Evolutionary conservation across 2,329 filamentous ascomycete species (phyloP).

Genomic region (Aspergillus aculeatinus): DNA sequence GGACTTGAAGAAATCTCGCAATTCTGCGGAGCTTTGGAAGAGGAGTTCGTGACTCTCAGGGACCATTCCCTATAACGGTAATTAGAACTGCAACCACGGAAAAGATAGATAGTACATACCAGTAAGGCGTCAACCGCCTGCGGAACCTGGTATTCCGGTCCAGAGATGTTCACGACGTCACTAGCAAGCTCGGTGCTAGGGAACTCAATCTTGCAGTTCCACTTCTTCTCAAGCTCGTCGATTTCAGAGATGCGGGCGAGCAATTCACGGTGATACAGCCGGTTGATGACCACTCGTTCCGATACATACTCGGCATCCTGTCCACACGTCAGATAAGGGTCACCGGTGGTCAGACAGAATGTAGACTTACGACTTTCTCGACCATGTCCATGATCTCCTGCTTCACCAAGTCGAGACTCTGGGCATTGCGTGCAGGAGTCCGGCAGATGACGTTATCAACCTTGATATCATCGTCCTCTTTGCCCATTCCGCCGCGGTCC

Average conservation of each 20-base stretch:
- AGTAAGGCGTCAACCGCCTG: slow-evolving; percentile 94
- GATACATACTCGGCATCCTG: slow-evolving; percentile 95
- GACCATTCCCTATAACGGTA: slow-evolving; percentile 73
- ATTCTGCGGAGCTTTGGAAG: slow-evolving; percentile 70
- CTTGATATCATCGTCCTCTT: slow-evolving; percentile 97
- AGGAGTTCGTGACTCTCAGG: slow-evolving; percentile 92
- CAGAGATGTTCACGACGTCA: slow-evolving; percentile 91
- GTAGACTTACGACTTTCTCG: slow-evolving; percentile 72
- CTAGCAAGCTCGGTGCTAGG: slow-evolving; percentile 96
- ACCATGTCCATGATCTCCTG: slow-evolving; percentile 99
- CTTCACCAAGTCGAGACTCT: slow-evolving; percentile 95
- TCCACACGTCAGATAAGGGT: background rate
- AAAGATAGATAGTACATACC: slow-evolving; percentile 45
- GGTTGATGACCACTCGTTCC: slow-evolving; percentile 89
- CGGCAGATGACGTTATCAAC: slow-evolving; percentile 99
- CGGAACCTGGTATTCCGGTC: slow-evolving; percentile 96
- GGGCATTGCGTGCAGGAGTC: slow-evolving; percentile 92
- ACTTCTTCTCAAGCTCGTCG: slow-evolving; percentile 95
- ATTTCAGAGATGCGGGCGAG: slow-evolving; percentile 85
- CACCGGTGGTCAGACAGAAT: slow-evolving; percentile 6
- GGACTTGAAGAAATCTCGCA: slow-evolving; percentile 80
- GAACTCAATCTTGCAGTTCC: slow-evolving; percentile 99
- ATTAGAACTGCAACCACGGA: background rate
- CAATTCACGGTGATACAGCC: slow-evolving; percentile 91
- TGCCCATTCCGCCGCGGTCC: slow-evolving; percentile 90